Percentiles rank a stretch among this genome's conserved stretches.
These are phyloP conservation scores for Pestalotiopsis fici DNA, from an alignment of 2,329 filamentous ascomycete species.

Conservation along the genomic window DNA sequence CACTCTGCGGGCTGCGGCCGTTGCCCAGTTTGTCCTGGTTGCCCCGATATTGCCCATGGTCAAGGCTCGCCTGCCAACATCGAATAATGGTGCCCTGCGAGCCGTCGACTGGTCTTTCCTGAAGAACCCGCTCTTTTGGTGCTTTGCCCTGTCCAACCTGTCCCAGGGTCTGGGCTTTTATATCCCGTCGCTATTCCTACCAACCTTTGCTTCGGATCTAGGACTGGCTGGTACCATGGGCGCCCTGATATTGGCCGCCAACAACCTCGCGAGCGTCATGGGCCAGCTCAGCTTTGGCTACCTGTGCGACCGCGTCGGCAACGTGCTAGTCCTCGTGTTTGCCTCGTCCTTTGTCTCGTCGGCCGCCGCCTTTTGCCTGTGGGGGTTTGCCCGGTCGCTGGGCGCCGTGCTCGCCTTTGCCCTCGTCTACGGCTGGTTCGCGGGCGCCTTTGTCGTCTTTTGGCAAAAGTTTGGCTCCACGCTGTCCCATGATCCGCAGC, in stretches of 20 bases:
- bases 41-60: constrained; percentile 59
- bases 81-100: constrained; percentile 30
- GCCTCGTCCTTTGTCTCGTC: constrained; percentile 31
- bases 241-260: constrained; percentile 1
- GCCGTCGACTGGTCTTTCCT: constrained; percentile 51
- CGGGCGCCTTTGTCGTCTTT: constrained; percentile 62
- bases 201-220: background rate
- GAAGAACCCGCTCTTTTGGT: constrained; percentile 51
- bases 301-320: constrained; percentile 58
- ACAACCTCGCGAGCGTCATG: constrained; percentile 47
- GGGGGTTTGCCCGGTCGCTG: constrained; percentile 58
- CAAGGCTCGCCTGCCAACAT: constrained; percentile 53
- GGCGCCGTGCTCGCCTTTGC: constrained; percentile 61
- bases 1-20: constrained; percentile 55
- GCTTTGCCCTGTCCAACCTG: constrained; percentile 59
- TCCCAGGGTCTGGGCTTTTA: constrained; percentile 62
- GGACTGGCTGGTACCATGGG: background rate
- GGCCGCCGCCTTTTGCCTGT: constrained; percentile 59
- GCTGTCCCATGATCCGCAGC: constrained; percentile 26
- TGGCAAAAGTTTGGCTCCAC: constrained; percentile 47
- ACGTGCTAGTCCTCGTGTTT: background rate
- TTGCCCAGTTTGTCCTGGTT: constrained; percentile 49
- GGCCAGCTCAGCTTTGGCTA: constrained; percentile 58
- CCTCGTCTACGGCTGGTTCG: constrained; percentile 65
- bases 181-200: constrained; percentile 1